A percentile compares a stretch with the other conserved stretches of the same genome.
phyloP scores from a whole-genome alignment of 139 green algal species.

The Nannochloris sp. region DNA sequence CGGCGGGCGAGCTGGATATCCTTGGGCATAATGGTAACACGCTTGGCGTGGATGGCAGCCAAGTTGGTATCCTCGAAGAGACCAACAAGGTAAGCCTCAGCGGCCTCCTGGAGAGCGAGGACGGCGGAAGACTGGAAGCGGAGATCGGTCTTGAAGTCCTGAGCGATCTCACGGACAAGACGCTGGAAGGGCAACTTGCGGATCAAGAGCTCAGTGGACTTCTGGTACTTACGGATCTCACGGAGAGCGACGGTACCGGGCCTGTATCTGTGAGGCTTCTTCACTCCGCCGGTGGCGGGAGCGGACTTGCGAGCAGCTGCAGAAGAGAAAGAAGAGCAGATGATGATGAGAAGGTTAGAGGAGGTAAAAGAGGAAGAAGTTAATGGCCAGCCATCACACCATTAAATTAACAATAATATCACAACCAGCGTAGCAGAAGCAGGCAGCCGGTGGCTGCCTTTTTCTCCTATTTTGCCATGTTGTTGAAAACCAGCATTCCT shows the following conservation, averaged over 20 bases:
- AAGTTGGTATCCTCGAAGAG: constrained; percentile 99
- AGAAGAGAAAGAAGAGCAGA: constrained; percentile 25
- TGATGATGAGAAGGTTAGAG: background rate
- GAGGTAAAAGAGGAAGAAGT: too few species aligned
- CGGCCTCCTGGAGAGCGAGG: constrained; percentile 91
- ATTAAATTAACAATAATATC: background rate
- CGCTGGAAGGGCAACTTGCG: constrained; percentile 95
- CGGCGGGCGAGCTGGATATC: constrained; percentile 63
- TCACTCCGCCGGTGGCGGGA: constrained; percentile 79
- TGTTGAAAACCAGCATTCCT: too few species aligned
- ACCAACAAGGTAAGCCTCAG: constrained; percentile 95
- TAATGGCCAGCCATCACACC: background rate
- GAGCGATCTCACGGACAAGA: constrained; percentile 94
- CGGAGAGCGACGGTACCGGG: constrained; percentile 83
- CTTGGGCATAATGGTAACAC: constrained; percentile 73
- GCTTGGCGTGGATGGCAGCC: constrained; percentile 94
- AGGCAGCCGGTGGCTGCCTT: too few species aligned
- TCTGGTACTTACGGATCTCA: constrained; percentile 95
- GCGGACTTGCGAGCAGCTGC: constrained; percentile 81
- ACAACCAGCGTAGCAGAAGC: background rate
- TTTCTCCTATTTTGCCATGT: background rate
- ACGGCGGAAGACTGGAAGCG: constrained; percentile 93
- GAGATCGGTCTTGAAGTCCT: constrained; percentile 99
- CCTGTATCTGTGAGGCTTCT: constrained; percentile 88
- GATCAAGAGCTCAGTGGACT: constrained; percentile 90